Percentiles rank a stretch among this genome's conserved stretches.
Conservation (phyloP, 2,329 filamentous ascomycete genomes). For the Aureobasidium vineae region DNA sequence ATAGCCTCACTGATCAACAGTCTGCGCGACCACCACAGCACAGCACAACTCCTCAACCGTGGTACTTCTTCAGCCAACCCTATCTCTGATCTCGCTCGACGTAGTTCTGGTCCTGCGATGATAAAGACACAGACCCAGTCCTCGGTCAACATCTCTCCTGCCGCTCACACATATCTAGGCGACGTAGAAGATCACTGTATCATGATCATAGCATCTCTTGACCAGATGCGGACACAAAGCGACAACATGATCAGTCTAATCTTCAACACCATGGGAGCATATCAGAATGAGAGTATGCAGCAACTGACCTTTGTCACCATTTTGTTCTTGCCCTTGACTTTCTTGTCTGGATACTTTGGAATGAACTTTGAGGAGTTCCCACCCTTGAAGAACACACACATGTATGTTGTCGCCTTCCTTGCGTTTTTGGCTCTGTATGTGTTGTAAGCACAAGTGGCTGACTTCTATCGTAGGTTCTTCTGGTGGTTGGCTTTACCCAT, state of each 20-base stretch:
- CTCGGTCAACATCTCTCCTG: slow-evolving; percentile 72
- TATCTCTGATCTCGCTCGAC: slow-evolving; percentile 28
- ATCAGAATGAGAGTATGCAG: slow-evolving; percentile 90
- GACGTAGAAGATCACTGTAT: slow-evolving; percentile 88
- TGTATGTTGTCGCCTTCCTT: neutral
- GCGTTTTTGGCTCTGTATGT: neutral
- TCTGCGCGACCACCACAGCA: slow-evolving; percentile 68
- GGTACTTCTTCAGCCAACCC: slow-evolving; percentile 36
- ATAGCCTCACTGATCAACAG: slow-evolving; percentile 78
- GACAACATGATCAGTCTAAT: slow-evolving; percentile 84
- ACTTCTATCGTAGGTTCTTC: neutral
- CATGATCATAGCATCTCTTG: slow-evolving; percentile 74
- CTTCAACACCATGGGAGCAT: slow-evolving; percentile 87
- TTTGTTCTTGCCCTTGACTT: slow-evolving; percentile 84
- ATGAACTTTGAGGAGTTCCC: slow-evolving; percentile 59
- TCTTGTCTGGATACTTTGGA: slow-evolving; percentile 66
- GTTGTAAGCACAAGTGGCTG: neutral
- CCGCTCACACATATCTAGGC: slow-evolving; percentile 81
- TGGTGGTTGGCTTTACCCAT: slow-evolving; percentile 16
- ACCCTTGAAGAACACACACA: slow-evolving; percentile 31
- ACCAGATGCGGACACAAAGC: slow-evolving; percentile 71
- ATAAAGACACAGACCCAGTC: slow-evolving; percentile 19
- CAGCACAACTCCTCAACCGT: neutral
- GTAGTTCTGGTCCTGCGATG: neutral
- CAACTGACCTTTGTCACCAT: slow-evolving; percentile 84